Conservation (phyloP, 371 early-diverging fungal genomes). For the Mucor ambiguus region DNA sequence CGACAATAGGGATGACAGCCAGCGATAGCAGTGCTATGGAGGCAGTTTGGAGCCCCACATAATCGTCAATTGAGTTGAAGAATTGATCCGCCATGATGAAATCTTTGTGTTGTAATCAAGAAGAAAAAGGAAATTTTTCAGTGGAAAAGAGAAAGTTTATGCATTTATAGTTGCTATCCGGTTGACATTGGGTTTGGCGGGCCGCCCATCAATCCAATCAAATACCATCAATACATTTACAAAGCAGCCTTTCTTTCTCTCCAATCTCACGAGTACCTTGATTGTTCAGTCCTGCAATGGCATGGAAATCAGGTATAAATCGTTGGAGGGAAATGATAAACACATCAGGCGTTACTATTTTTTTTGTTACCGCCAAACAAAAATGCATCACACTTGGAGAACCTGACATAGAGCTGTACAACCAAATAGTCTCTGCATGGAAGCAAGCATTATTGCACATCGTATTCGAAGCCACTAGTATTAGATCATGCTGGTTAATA, state of each 20-base stretch:
- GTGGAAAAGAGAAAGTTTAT: background rate
- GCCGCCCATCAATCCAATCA: background rate
- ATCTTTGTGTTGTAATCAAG: background rate
- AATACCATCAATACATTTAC: background rate
- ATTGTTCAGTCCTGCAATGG: too few species aligned
- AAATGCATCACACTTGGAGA: background rate
- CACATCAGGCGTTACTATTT: too few species aligned
- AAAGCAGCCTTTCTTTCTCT: too few species aligned
- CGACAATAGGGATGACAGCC: slow-evolving; percentile 18
- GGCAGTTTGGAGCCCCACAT: slow-evolving; percentile 17
- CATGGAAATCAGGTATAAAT: too few species aligned
- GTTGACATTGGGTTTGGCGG: background rate
- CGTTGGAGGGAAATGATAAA: too few species aligned
- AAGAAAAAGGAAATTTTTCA: slow-evolving; percentile 1
- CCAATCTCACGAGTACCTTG: too few species aligned
- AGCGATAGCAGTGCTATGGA: slow-evolving; percentile 19
- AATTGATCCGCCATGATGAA: background rate
- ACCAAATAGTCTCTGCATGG: background rate
- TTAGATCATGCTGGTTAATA: background rate
- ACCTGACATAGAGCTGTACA: background rate
- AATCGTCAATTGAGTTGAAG: slow-evolving; percentile 14
- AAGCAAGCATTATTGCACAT: too few species aligned
- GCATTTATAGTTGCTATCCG: background rate
- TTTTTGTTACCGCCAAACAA: too few species aligned
- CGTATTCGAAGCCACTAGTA: background rate